These are phyloP conservation scores for Phellopilus nigrolimitatus DNA, from an alignment of 1,284 basidiomycete species.

Conservation along the genomic window DNA sequence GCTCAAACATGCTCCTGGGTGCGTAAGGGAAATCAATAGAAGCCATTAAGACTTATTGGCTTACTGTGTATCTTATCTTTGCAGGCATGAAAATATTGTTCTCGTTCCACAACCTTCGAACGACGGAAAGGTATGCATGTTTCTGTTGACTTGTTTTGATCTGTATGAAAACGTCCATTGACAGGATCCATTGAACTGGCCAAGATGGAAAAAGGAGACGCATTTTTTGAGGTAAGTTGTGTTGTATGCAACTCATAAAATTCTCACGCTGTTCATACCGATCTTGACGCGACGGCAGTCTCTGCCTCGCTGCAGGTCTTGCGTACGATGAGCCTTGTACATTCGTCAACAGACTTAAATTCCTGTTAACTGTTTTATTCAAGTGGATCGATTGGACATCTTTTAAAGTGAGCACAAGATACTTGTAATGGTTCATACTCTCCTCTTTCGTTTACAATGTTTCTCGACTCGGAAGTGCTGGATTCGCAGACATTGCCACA, in stretches of 20 bases:
- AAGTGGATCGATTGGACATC: constrained; percentile 11
- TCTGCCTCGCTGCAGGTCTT: constrained; percentile 11
- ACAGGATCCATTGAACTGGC: constrained; percentile 18
- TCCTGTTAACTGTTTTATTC: background rate
- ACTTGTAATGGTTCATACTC: background rate
- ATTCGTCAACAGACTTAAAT: background rate
- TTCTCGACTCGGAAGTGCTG: too few species aligned
- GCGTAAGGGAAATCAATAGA: background rate
- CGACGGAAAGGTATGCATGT: constrained; percentile 13
- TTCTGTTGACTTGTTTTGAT: background rate
- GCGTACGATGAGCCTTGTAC: background rate
- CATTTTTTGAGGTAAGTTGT: constrained; percentile 9
- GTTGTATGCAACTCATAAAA: background rate
- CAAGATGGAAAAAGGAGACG: constrained; percentile 15
- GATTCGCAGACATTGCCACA: constrained; percentile 12
- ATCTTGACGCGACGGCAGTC: background rate
- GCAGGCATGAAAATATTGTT: constrained; percentile 3
- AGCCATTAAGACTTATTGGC: background rate
- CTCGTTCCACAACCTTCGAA: constrained; percentile 17
- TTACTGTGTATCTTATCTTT: background rate
- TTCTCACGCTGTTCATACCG: background rate
- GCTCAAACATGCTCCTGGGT: constrained; percentile 5
- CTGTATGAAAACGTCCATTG: too few species aligned
- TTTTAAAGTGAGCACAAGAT: background rate
- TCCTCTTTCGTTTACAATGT: too few species aligned